phyloP scores from a whole-genome alignment of 2,329 filamentous ascomycete genomes.

The Phialophora tarda region DNA sequence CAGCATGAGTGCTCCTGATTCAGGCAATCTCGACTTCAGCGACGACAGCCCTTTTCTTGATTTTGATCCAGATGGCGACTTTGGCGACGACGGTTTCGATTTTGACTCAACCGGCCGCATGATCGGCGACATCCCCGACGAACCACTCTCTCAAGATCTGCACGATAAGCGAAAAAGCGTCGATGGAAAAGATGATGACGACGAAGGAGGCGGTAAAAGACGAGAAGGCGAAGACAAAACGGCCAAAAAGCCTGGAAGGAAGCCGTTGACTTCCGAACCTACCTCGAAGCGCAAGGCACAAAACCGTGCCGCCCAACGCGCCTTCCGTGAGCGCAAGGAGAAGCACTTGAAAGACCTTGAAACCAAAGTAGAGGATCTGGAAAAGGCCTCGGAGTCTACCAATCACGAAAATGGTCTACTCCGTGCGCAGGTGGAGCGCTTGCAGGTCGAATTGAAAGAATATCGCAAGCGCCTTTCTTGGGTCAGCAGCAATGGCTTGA shows the following conservation, averaged over 20 bases:
- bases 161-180: constrained; percentile 66
- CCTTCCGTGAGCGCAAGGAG: constrained; percentile 93
- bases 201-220: constrained; percentile 71
- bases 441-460: constrained; percentile 83
- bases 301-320: constrained; percentile 88
- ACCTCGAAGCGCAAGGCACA: constrained; percentile 87
- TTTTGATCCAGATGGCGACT: constrained; percentile 77
- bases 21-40: constrained; percentile 58
- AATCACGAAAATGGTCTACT: constrained; percentile 85
- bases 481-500: constrained; percentile 57
- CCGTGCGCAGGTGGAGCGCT: constrained; percentile 83
- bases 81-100: constrained; percentile 71
- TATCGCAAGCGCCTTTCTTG: constrained; percentile 85
- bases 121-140: constrained; percentile 73
- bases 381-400: constrained; percentile 81
- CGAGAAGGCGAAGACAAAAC: constrained; percentile 83
- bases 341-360: constrained; percentile 65
- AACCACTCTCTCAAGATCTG: constrained; percentile 44
- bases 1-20: constrained; percentile 49
- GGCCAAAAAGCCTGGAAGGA: constrained; percentile 93
- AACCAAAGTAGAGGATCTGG: constrained; percentile 65
- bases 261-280: constrained; percentile 92
- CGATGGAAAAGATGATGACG: constrained; percentile 62
- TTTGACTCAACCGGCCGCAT: constrained; percentile 71
- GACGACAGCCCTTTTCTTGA: constrained; percentile 84